Conservation (phyloP, 495 filamentous ascomycete species). For the Penicillium lividum region DNA sequence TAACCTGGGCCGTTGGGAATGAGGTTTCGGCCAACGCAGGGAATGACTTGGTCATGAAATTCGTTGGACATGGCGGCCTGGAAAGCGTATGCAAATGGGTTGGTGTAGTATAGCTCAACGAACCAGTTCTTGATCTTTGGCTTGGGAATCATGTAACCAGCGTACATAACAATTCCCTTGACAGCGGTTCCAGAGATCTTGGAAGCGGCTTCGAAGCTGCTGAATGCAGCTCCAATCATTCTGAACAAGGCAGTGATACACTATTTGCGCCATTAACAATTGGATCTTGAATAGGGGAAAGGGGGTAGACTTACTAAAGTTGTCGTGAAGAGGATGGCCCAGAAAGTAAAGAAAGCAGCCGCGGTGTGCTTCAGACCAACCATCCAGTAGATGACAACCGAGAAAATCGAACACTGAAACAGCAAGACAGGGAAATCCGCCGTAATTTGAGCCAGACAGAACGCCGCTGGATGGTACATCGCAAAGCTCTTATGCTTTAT, state of each 20-base stretch:
- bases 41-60: constrained; percentile 53
- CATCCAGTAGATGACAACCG: constrained; percentile 76
- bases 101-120: constrained; percentile 67
- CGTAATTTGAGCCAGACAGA: constrained; percentile 66
- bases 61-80: constrained; percentile 68
- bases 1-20: constrained; percentile 38
- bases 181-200: constrained; percentile 49
- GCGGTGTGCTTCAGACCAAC: constrained; percentile 47
- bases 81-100: constrained; percentile 72
- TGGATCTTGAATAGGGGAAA: background rate
- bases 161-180: constrained; percentile 55
- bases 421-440: constrained; percentile 67
- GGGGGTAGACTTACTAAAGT: constrained; percentile 23
- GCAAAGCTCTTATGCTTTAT: constrained; percentile 74
- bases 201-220: constrained; percentile 52
- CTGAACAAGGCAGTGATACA: constrained; percentile 54
- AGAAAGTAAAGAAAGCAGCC: constrained; percentile 54
- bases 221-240: constrained; percentile 47
- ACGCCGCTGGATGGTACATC: constrained; percentile 72
- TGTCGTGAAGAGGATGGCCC: constrained; percentile 43
- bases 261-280: constrained; percentile 2
- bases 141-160: constrained; percentile 61
- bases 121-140: constrained; percentile 73
- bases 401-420: constrained; percentile 62
- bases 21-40: constrained; percentile 49